Evolutionary conservation across 2,329 filamentous ascomycete species (phyloP).

Genomic region (Didymella lethalis): DNA sequence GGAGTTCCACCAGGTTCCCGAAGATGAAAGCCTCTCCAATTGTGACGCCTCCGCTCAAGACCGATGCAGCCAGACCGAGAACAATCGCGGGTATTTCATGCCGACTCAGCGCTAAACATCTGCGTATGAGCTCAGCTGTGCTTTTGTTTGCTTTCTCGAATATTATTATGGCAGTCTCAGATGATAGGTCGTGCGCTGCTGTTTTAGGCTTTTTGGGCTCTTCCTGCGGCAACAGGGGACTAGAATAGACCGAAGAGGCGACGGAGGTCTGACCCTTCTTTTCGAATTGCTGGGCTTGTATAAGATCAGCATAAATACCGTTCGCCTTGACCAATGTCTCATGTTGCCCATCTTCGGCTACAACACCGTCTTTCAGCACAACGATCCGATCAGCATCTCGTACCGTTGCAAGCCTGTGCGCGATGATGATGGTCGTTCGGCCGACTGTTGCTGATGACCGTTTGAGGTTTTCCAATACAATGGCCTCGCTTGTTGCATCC

Average conservation of each 20-base stretch:
- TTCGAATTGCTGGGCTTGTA: slow-evolving; percentile 48
- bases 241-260: slow-evolving; percentile 34
- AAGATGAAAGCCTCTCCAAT: slow-evolving; percentile 61
- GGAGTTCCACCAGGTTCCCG: slow-evolving; percentile 41
- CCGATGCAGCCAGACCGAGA: slow-evolving; percentile 55
- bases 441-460: slow-evolving; percentile 37
- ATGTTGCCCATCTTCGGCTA: slow-evolving; percentile 45
- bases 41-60: slow-evolving; percentile 59
- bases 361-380: slow-evolving; percentile 46
- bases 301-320: slow-evolving; percentile 45
- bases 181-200: slow-evolving; percentile 3
- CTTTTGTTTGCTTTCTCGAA: slow-evolving; percentile 23
- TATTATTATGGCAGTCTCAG: background rate
- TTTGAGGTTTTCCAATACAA: slow-evolving; percentile 44
- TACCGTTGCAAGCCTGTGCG: slow-evolving; percentile 49
- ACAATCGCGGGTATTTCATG: slow-evolving; percentile 51
- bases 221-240: slow-evolving; percentile 24
- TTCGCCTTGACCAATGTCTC: slow-evolving; percentile 39
- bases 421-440: slow-evolving; percentile 50
- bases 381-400: slow-evolving; percentile 49
- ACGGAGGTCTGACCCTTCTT: slow-evolving; percentile 36
- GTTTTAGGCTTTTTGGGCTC: slow-evolving; percentile 14
- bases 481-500: slow-evolving; percentile 40
- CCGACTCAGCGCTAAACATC: slow-evolving; percentile 43
- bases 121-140: slow-evolving; percentile 30